phyloP scores from a whole-genome alignment of 352 stramenopile genomes.

The Phytophthora meadii region DNA sequence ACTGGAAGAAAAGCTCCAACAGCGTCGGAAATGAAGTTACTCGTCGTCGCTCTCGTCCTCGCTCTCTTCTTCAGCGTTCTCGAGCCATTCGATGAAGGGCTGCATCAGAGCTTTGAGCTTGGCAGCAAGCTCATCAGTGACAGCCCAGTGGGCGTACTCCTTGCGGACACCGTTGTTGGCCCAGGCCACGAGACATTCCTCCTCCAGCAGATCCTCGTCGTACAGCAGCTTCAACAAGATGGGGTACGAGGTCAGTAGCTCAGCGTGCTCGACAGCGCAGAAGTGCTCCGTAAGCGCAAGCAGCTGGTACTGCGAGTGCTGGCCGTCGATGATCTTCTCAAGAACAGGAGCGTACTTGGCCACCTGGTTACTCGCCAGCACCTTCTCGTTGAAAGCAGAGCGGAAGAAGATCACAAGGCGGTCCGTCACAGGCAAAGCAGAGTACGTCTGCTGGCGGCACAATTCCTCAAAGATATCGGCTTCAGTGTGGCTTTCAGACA shows the following conservation, averaged over 20 bases:
- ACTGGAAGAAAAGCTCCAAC: constrained; percentile 2
- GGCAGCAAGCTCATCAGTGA: constrained; percentile 86
- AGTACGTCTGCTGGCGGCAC: constrained; percentile 94
- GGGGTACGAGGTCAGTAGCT: constrained; percentile 86
- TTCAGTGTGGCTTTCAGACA: constrained; percentile 57
- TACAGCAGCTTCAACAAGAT: constrained; percentile 97
- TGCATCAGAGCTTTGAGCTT: constrained; percentile 89
- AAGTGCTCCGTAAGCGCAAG: constrained; percentile 93
- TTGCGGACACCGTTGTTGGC: constrained; percentile 72
- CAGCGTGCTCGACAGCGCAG: constrained; percentile 89
- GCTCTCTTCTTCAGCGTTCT: constrained; percentile 95
- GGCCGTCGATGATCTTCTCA: constrained; percentile 83
- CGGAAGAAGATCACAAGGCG: constrained; percentile 95
- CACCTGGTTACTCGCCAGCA: constrained; percentile 93
- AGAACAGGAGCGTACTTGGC: constrained; percentile 89
- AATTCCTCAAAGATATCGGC: constrained; percentile 88
- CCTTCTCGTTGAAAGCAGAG: constrained; percentile 87
- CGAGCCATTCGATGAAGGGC: constrained; percentile 97
- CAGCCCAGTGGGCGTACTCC: constrained; percentile 89
- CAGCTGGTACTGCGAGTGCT: constrained; percentile 93
- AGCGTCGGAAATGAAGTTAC: constrained; percentile 35
- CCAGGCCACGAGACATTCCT: constrained; percentile 96
- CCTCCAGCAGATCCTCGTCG: constrained; percentile 96
- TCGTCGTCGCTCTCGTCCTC: constrained; percentile 75
- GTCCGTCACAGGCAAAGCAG: constrained; percentile 91